phyloP scores from a whole-genome alignment of 73 alveolate genomes.

The Paramecium caudatum region DNA sequence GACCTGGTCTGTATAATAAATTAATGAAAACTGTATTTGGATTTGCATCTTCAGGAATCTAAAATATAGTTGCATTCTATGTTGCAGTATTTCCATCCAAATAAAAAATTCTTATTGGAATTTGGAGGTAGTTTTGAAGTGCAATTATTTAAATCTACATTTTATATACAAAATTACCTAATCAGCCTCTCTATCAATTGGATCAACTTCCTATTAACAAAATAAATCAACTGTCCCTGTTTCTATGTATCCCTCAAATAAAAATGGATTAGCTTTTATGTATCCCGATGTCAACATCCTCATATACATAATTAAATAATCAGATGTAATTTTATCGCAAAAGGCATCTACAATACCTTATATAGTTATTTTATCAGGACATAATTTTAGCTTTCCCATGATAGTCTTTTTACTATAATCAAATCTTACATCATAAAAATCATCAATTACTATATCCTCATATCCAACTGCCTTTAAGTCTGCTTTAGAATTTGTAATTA shows the following conservation, averaged over 20 bases:
- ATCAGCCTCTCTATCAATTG: constrained; percentile 82
- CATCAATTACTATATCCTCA: constrained; percentile 87
- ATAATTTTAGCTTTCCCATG: constrained; percentile 22
- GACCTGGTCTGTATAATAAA: constrained; percentile 81
- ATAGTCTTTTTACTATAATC: not conserved
- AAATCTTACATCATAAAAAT: constrained; percentile 82
- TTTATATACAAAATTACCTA: constrained; percentile 11
- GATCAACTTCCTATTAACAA: constrained; percentile 82
- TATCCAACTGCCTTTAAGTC: constrained; percentile 84
- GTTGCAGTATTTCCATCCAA: constrained; percentile 71
- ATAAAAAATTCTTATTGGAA: constrained; percentile 72
- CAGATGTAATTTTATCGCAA: constrained; percentile 78
- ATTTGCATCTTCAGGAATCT: constrained; percentile 77
- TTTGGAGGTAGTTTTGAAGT: constrained; percentile 61
- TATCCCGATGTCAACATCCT: constrained; percentile 86
- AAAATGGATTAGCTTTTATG: constrained; percentile 81
- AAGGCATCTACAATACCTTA: constrained; percentile 70
- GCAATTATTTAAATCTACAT: constrained; percentile 76
- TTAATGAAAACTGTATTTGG: constrained; percentile 68
- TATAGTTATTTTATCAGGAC: constrained; percentile 60
- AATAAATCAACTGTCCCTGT: constrained; percentile 76
- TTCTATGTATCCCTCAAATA: constrained; percentile 87
- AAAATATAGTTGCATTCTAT: constrained; percentile 38
- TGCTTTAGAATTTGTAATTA: constrained; percentile 76
- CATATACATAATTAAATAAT: constrained; percentile 83